Evolutionary conservation across 2,329 filamentous ascomycete species (phyloP), one percentile per base, ranked within the genome.

Genomic region (Talaromyces verruculosus): DNA sequence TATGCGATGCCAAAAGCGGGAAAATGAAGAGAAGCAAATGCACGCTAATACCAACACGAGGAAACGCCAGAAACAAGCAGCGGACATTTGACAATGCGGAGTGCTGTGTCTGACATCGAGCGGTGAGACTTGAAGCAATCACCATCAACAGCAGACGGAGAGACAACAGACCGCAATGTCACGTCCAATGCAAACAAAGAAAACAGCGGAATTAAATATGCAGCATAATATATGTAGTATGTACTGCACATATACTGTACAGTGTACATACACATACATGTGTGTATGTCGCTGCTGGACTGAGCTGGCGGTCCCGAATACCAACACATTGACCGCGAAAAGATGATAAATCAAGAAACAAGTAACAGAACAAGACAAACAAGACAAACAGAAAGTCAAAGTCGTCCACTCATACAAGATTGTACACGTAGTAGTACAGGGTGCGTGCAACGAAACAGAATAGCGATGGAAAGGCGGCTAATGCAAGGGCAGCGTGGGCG

Each of bases 371-470:
- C 35, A 43, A n/a, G 19, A 55, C 61, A 58, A 47, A 35, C 61
- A 35, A 45, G 33, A 25, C 41, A 49, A 58, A 58, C 49, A 63
- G 51, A 59, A 43, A 45, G 37, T 43, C 49, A 64, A 63, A 58
- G 28, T 57, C 61, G n/a, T 57, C 61, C 49, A 64, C 51, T 64
- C 61, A 64, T 64, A 64, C 62, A 64, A 64, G 51, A 57, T 57
- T 64, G 62, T 58, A 64, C 62, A 64, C 62, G 62, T 64, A 64
- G 53, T 64, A 64, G 51, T 58, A 64, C 62, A 64, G n/a, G 22
- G 25, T 57, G 41, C 53, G 53, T 25, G 51, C 53, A 47, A 35
- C 45, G 30, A 64, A 49, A 58, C 7, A 64, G 62, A 63, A 35
- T 45, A 43, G 25, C 25, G 28, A 58, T 25, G 49, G 17, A 35